Percentiles rank a stretch among this genome's conserved stretches.
phyloP scores from a whole-genome alignment of 2,329 filamentous ascomycete genomes.

The Rhynchosporium graminicola region DNA sequence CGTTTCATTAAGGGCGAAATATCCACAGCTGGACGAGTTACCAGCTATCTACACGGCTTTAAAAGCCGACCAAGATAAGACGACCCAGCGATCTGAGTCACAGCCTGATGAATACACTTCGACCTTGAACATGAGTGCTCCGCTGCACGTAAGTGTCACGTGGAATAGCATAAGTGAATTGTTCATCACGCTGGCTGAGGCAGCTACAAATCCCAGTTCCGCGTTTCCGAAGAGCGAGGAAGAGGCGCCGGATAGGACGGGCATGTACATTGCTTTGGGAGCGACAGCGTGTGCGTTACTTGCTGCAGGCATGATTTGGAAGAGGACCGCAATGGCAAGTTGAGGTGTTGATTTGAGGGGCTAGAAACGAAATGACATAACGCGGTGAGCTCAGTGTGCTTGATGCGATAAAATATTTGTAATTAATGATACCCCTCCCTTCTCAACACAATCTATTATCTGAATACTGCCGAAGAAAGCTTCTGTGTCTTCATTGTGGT shows the following conservation, averaged over 20 bases:
- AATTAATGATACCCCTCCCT: conserved; percentile 38
- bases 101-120: conserved; percentile 93
- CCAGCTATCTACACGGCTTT: conserved; percentile 90
- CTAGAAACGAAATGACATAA: not conserved
- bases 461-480: not conserved
- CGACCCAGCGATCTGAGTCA: conserved; percentile 86
- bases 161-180: conserved; percentile 94
- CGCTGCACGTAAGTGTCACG: conserved; percentile 89
- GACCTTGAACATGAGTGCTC: conserved; percentile 81
- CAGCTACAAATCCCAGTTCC: conserved; percentile 83
- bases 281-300: conserved; percentile 66
- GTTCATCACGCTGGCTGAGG: conserved; percentile 88
- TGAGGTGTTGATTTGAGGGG: conserved; percentile 21
- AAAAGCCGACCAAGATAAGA: conserved; percentile 95
- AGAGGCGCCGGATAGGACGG: conserved; percentile 78
- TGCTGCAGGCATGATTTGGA: conserved; percentile 67
- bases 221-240: conserved; percentile 91
- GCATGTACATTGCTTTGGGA: conserved; percentile 81
- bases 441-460: conserved; percentile 22
- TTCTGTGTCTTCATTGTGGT: too few relatives aligned
- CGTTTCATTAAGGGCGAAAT: conserved; percentile 73
- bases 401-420: conserved; percentile 20
- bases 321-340: conserved; percentile 40
- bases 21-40: conserved; percentile 83
- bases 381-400: conserved; percentile 11